Base-by-base conservation (phyloP, 1,284 basidiomycete genomes). In the Tilletia caries region DNA sequence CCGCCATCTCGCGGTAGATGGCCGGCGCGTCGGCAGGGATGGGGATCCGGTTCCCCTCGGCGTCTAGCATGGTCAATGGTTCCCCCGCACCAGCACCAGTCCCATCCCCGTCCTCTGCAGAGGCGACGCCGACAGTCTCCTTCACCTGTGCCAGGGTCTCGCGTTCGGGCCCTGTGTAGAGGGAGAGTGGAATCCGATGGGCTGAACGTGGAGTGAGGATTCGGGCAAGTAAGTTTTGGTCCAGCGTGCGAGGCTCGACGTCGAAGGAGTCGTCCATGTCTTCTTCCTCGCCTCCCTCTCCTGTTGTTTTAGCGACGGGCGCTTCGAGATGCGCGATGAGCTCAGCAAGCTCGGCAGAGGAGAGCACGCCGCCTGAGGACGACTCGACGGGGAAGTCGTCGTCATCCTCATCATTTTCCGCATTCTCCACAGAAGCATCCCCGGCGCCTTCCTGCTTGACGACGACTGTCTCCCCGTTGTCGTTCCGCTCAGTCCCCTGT, bases 1-100 rank as follows among this genome's bases (percentile, higher is more conserved):
- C 68, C 48, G 80, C 78, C 77, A 82, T 72, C 62, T 82, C 81
- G 18, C 76, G 70, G 66, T 83, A 82, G 67, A 81, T 82, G 29
- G 78, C 79, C 1, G 81, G 80, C 0, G 75, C 76, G 32, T 79
- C 77, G n/a, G 71, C 74, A 0, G 78, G 77, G 13, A 79, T 65
- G 34, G 64, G 41, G 10, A 48, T 25, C 13, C 41, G 64, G 41
- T 65, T 65, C 15, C 41, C 41, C 25, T 43, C 64, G 15, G 64
- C 41, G 23, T 65, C 64, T 0, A 48, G 5, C 64, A 44, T 65
- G 4, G 37, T 65, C 25, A 44, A 23, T 10, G 64, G 25, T n/a
- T 8, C n/a, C 3, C 25, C n/a, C 12, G 43, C 37, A 3, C 25
- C 34, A 23, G 18, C 41, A n/a, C 41, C 23, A 3, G 20, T 20